Evolutionary conservation across 129 eudicot genomes (phyloP), one percentile per base, ranked within the genome.

Genomic region (Lactuca sativa): DNA sequence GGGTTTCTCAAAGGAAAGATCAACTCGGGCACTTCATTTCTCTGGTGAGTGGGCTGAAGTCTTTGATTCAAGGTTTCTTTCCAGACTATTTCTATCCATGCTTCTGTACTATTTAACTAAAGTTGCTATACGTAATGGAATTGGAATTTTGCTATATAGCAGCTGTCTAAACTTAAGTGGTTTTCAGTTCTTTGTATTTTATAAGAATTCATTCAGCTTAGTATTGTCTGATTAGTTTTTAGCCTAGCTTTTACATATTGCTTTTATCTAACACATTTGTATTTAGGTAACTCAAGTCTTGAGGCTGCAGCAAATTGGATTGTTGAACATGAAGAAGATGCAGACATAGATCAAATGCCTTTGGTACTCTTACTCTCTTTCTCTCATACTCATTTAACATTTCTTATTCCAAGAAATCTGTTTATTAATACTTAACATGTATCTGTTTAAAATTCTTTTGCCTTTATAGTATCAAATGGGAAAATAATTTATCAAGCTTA

Each of bases 251-350:
- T 96, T 37, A 88, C 86, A 16, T 83, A 81, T 74, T 92, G 69
- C 9, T 63, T 47, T 21, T 53, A 68, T 76, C 16, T 16, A 15
- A 37, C 13, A 72, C 69, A 40, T 62, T 51, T 55, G 72, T 74
- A 71, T 82, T 15, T 79, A 93, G 98, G 98, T 52, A 93, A 89
- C 64, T 67, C 69, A 47, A 85, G 81, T 76, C 73, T 90, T 10
- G 99, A 90, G 83, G 98, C 81, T 75, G 99, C 99, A 34, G 90
- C 87, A 18, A 85, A 81, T 74, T 93, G 97, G 96, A 80, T 85
- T 40, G 88, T 90, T 66, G 99, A 93, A 67, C 99, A 93, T 70
- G 99, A 93, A 79, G 81, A 87, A 67, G 99, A 93, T 70, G 73
- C 84, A 4, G 88, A 93, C 75, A 90, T 93, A 52, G 99, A 93